Conservation (phyloP, 768 basidiomycete genomes). For the Suillus subalutaceus region DNA sequence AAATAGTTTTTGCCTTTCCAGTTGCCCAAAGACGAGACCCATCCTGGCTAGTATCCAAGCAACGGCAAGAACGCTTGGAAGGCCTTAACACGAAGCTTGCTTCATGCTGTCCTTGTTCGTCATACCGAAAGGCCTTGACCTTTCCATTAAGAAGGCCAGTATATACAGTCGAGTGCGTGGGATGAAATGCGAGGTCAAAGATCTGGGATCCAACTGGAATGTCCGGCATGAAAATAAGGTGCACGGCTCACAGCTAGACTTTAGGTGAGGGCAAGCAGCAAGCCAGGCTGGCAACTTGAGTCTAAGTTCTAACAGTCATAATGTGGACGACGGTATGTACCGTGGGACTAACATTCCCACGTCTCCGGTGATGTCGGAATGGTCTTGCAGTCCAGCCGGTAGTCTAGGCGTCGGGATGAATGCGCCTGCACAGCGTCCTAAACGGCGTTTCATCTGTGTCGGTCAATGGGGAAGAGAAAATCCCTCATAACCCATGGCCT, state of each 20-base stretch:
- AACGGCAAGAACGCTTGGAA: slow-evolving; percentile 83
- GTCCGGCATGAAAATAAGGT: slow-evolving; percentile 48
- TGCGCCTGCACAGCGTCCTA: not conserved
- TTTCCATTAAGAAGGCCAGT: slow-evolving; percentile 80
- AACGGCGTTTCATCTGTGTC: slow-evolving; percentile 1
- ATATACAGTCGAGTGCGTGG: slow-evolving; percentile 69
- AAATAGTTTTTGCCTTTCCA: slow-evolving; percentile 78
- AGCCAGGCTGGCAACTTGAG: not conserved
- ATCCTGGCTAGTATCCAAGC: slow-evolving; percentile 65
- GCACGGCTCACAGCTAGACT: not conserved
- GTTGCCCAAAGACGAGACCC: slow-evolving; percentile 75
- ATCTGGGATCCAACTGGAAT: slow-evolving; percentile 77
- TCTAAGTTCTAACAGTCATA: not conserved
- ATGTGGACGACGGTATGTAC: not conserved
- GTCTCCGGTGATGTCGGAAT: not conserved
- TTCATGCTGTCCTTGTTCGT: slow-evolving; percentile 64
- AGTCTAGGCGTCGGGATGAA: not conserved
- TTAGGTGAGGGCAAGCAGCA: not conserved
- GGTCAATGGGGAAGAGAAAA: slow-evolving; percentile 30
- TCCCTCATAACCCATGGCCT: slow-evolving; percentile 37
- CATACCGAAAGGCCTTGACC: slow-evolving; percentile 80
- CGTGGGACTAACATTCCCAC: not conserved
- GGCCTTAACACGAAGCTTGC: slow-evolving; percentile 66
- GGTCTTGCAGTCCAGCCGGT: not conserved
- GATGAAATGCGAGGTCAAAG: slow-evolving; percentile 91